Percentiles rank a stretch among this genome's conserved stretches.
These are phyloP conservation scores for Posidonia oceanica DNA, from an alignment of 116 monocot species.

Conservation along the genomic window DNA sequence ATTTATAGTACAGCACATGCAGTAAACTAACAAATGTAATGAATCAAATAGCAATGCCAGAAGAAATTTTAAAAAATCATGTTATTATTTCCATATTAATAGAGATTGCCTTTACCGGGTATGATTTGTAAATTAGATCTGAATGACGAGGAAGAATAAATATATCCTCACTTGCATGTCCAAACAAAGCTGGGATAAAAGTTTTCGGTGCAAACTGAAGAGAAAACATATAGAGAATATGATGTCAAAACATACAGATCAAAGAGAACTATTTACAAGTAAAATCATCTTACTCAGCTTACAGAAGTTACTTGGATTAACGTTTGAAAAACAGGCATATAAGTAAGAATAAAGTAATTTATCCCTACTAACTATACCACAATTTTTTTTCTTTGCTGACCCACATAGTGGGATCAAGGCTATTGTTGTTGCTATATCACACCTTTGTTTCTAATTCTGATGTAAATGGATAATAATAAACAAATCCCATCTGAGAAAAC, in stretches of 20 bases:
- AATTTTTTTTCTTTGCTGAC: too few species aligned
- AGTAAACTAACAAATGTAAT: background rate
- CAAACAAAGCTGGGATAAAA: conserved; percentile 98
- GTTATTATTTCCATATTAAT: background rate
- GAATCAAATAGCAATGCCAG: background rate
- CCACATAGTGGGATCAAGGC: too few species aligned
- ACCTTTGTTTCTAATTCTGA: too few species aligned
- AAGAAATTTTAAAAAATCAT: background rate
- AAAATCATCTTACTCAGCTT: too few species aligned
- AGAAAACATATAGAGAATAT: background rate
- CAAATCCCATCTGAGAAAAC: too few species aligned
- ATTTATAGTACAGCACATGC: background rate
- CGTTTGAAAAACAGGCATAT: too few species aligned
- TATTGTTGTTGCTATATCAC: too few species aligned
- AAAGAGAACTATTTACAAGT: too few species aligned
- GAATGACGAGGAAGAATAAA: conserved; percentile 89
- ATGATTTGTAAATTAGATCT: conserved; percentile 72
- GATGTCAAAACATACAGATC: background rate
- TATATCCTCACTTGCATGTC: conserved; percentile 77
- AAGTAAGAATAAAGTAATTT: too few species aligned
- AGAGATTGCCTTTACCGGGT: conserved; percentile 50
- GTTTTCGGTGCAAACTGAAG: conserved; percentile 79
- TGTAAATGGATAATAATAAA: too few species aligned
- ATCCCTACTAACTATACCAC: too few species aligned
- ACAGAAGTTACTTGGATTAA: too few species aligned